Evolutionary conservation across 192 early-diverging fungal genomes (phyloP).

Genomic region (Coemansia reversa): DNA sequence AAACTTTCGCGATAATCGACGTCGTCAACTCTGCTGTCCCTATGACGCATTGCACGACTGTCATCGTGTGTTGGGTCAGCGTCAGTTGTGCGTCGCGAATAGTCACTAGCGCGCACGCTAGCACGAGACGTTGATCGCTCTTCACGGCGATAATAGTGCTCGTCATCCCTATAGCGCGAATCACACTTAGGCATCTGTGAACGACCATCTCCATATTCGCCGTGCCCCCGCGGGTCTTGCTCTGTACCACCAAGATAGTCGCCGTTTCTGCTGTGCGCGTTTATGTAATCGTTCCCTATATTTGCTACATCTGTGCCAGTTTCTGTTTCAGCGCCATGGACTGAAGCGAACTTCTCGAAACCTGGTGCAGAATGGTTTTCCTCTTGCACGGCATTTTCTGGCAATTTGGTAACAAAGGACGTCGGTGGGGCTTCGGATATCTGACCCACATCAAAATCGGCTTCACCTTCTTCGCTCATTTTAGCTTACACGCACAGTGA

Average conservation of each 20-base stretch:
- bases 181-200: slow-evolving; percentile 13
- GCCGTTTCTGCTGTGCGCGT: background rate
- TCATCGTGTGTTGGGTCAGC: slow-evolving; percentile 6
- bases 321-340: background rate
- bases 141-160: slow-evolving; percentile 4
- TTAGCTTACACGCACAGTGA: background rate
- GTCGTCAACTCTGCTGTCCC: slow-evolving; percentile 17
- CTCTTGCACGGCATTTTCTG: background rate
- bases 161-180: slow-evolving; percentile 11
- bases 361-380: background rate
- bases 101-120: slow-evolving; percentile 14
- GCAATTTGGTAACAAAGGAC: background rate
- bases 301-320: background rate
- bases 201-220: background rate
- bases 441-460: slow-evolving; percentile 42
- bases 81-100: slow-evolving; percentile 10
- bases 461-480: slow-evolving; percentile 56
- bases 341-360: background rate
- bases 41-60: slow-evolving; percentile 11
- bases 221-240: slow-evolving; percentile 12
- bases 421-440: slow-evolving; percentile 10
- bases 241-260: slow-evolving; percentile 8
- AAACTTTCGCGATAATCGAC: slow-evolving; percentile 24
- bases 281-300: background rate
- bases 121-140: slow-evolving; percentile 28